Base-by-base conservation (phyloP, 1,139 yeast species). In the Debaryomyces nepalensis region DNA sequence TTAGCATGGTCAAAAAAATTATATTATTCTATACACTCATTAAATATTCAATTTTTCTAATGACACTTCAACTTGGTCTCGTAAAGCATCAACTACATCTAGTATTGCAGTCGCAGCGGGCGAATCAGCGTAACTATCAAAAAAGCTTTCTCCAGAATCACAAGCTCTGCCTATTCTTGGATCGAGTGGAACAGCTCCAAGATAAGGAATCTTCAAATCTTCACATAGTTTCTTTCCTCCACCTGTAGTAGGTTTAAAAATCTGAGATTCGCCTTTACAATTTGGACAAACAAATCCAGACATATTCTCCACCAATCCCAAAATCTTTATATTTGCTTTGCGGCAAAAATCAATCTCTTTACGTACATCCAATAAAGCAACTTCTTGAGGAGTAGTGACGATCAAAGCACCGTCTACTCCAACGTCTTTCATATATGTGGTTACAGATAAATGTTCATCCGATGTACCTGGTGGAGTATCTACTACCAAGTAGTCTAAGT, bases 381-480 rank as follows among this genome's bases (percentile, higher is more conserved):
- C 98, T 62, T 95, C 99, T 63, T 95, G 99, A 0, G 99, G 99
- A 0, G 99, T 95, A 0, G 99, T 93, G 21, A 95, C 96, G 5
- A 95, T 79, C 23, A 95, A 72, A 0, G 99, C 99, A 0, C 99
- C 99, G 60, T 93, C 98, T 2, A 93, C 84, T 0, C 97, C 97
- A 5, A 85, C 84, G 35, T 89, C 96, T 55, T 88, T 86, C 78
- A 95, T 73, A 57, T 87, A 91, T 37, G 87, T 83, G 32, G 93
- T 88, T 19, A 93, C 91, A 6, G 96, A 83, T 36, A 95, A 73
- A 63, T 95, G 99, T 61, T 95, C 99, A 62, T 95, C 99, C 0
- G 97, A 86, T 0, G 99, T 93, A 0, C 99, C 99, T 0, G 99
- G 99, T 0, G 99, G 99, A 0, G 99, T 95, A 57, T 95, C 99